These are phyloP conservation scores for Pholiota conissans DNA, from an alignment of 768 basidiomycete species.

Conservation along the genomic window DNA sequence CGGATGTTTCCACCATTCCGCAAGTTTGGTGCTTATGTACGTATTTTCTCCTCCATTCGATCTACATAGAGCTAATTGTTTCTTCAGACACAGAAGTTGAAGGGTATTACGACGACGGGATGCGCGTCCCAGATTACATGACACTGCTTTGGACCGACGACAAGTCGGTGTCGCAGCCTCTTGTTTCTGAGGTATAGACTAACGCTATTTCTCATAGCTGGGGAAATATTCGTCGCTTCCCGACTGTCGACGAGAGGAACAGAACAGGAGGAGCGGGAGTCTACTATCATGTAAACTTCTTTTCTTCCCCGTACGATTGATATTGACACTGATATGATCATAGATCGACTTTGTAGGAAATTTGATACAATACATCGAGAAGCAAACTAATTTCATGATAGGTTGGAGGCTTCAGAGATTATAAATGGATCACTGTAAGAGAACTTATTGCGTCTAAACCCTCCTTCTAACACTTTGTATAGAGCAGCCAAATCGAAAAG, in stretches of 20 bases:
- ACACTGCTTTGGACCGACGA: slow-evolving; percentile 73
- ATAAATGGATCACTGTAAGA: slow-evolving; percentile 70
- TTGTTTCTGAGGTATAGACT: background rate
- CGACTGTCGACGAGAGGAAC: slow-evolving; percentile 50
- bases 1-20: slow-evolving; percentile 51
- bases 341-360: slow-evolving; percentile 48
- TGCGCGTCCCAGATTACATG: slow-evolving; percentile 63
- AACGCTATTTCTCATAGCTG: slow-evolving; percentile 37
- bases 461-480: too few relatives aligned
- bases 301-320: background rate
- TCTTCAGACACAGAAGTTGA: slow-evolving; percentile 67
- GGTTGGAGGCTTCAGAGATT: slow-evolving; percentile 66
- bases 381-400: slow-evolving; percentile 20
- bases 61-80: too few relatives aligned
- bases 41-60: too few relatives aligned
- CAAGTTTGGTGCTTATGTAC: slow-evolving; percentile 66
- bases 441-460: too few relatives aligned
- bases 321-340: slow-evolving; percentile 1
- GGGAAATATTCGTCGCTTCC: slow-evolving; percentile 70
- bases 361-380: background rate
- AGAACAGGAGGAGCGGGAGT: slow-evolving; percentile 69
- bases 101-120: slow-evolving; percentile 63
- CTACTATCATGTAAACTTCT: slow-evolving; percentile 57
- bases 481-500: slow-evolving; percentile 58
- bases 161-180: slow-evolving; percentile 41